Conservation (phyloP, 2,329 filamentous ascomycete genomes). For the Stromatinia cepivora region DNA sequence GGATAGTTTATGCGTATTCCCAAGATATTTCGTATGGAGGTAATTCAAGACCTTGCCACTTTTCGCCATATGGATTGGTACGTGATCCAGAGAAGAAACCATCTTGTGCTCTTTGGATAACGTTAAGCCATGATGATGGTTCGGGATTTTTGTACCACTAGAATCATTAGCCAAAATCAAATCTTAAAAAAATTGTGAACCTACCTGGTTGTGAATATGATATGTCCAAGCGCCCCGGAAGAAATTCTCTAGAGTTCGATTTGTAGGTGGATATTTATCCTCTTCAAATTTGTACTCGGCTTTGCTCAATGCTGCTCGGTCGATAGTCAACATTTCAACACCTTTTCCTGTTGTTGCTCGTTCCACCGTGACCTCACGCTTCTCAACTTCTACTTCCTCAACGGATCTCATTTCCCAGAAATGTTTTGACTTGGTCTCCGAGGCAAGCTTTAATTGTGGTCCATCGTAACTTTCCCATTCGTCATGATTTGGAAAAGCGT, state of each 20-base stretch:
- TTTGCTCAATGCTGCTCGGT: slow-evolving; percentile 38
- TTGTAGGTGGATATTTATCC: slow-evolving; percentile 56
- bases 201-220: slow-evolving; percentile 58
- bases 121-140: slow-evolving; percentile 55
- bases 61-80: slow-evolving; percentile 54
- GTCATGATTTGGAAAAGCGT: slow-evolving; percentile 47
- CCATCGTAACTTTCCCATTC: slow-evolving; percentile 56
- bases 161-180: slow-evolving; percentile 19
- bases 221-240: slow-evolving; percentile 58
- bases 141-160: slow-evolving; percentile 58
- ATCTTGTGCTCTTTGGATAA: slow-evolving; percentile 55
- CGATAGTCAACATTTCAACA: slow-evolving; percentile 26
- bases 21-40: slow-evolving; percentile 52
- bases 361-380: slow-evolving; percentile 28
- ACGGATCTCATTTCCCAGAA: slow-evolving; percentile 35
- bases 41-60: slow-evolving; percentile 51
- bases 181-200: slow-evolving; percentile 24
- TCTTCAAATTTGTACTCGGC: slow-evolving; percentile 49
- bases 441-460: slow-evolving; percentile 42
- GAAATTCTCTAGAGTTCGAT: slow-evolving; percentile 56
- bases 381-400: slow-evolving; percentile 25
- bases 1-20: slow-evolving; percentile 31
- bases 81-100: slow-evolving; percentile 53
- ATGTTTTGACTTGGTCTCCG: slow-evolving; percentile 32
- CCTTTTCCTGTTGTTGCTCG: slow-evolving; percentile 16